A percentile compares a stretch with the other conserved stretches of the same genome.
Conservation (phyloP, 1,284 basidiomycete genomes). For the Trametes versicolor region DNA sequence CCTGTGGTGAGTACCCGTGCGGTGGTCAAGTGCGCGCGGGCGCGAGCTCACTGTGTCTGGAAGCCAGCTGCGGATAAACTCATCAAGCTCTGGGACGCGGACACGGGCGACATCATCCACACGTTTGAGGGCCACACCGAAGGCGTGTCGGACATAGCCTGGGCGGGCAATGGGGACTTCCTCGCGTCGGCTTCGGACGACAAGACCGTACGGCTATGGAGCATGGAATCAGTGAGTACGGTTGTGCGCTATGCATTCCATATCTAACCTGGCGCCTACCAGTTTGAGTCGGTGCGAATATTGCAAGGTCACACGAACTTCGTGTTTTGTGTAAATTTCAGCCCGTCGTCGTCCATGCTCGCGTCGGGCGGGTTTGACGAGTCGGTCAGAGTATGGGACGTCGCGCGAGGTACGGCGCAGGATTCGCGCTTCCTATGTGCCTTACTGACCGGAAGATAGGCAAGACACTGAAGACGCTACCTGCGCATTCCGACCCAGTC, state of each 20-base stretch:
- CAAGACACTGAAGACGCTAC: conserved; percentile 81
- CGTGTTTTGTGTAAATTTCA: conserved; percentile 93
- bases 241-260: background rate
- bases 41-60: conserved; percentile 35
- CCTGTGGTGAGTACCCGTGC: conserved; percentile 67
- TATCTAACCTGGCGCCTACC: background rate
- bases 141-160: conserved; percentile 90
- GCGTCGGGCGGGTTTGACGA: conserved; percentile 96
- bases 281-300: conserved; percentile 70
- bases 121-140: conserved; percentile 78
- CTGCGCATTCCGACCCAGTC: conserved; percentile 97
- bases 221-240: conserved; percentile 66
- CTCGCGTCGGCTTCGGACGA: conserved; percentile 94
- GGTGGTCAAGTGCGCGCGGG: conserved; percentile 7
- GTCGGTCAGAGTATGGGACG: conserved; percentile 95
- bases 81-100: conserved; percentile 81
- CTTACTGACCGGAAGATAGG: conserved; percentile 54
- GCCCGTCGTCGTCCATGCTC: conserved; percentile 87
- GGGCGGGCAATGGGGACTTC: conserved; percentile 84
- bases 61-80: conserved; percentile 82
- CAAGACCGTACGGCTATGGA: conserved; percentile 86
- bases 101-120: conserved; percentile 74
- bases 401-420: conserved; percentile 75
- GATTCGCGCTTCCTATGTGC: background rate
- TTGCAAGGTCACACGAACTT: conserved; percentile 92